Percentiles rank a stretch among this genome's conserved stretches.
Conservation (phyloP, 2,329 filamentous ascomycete species). For the Monosporascus sp. region DNA sequence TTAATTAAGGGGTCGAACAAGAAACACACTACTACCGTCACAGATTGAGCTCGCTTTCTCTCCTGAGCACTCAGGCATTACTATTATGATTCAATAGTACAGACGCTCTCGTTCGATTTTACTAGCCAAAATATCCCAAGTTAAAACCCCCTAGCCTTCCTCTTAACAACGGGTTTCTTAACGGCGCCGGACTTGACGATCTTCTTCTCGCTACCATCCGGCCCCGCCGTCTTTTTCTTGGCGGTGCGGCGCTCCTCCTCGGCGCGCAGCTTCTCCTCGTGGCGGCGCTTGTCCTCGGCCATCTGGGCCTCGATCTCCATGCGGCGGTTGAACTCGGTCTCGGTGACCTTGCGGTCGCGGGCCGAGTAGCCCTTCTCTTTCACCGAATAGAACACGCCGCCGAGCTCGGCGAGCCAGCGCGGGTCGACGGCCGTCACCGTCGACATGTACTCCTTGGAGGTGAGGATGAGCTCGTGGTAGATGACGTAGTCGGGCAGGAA, state of each 20-base stretch:
- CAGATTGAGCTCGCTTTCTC: no score
- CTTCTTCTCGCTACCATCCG: conserved; percentile 40
- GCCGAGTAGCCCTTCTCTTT: conserved; percentile 96
- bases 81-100: no score
- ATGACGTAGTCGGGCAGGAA: conserved; percentile 96
- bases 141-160: conserved; percentile 49
- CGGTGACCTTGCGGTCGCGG: conserved; percentile 77
- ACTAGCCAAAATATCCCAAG: background rate
- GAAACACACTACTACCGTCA: no score
- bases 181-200: conserved; percentile 57
- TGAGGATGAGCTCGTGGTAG: conserved; percentile 96
- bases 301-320: conserved; percentile 93
- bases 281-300: conserved; percentile 72
- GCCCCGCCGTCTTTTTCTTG: conserved; percentile 34
- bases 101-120: background rate
- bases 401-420: conserved; percentile 93
- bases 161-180: conserved; percentile 53
- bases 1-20: no score
- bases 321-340: conserved; percentile 85
- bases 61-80: no score
- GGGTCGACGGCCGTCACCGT: conserved; percentile 95
- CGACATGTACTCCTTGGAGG: conserved; percentile 96
- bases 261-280: conserved; percentile 49
- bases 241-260: conserved; percentile 38
- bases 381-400: conserved; percentile 93